These are phyloP conservation scores for Solanum okadae DNA, from an alignment of 257 asterid genomes.

Conservation along the genomic window DNA sequence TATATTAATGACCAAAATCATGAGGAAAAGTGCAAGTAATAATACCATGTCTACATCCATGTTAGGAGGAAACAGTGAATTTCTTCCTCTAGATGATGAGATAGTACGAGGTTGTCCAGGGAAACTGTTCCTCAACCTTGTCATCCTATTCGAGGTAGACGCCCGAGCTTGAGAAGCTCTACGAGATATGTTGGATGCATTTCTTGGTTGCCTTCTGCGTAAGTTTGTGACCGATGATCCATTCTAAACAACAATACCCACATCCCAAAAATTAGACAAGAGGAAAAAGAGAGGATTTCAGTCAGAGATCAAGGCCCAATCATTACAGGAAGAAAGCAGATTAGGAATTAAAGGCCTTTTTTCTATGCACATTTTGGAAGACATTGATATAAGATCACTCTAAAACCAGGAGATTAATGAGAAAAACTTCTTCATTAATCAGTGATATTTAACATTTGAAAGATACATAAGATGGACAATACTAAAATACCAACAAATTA, in stretches of 20 bases:
- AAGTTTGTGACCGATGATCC: conserved; percentile 19
- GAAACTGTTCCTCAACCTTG: conserved; percentile 63
- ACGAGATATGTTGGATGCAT: conserved; percentile 28
- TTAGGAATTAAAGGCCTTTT: not conserved
- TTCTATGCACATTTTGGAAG: not conserved
- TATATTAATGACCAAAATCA: not conserved
- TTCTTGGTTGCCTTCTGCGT: conserved; percentile 36
- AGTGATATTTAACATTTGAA: not conserved
- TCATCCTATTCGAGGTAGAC: conserved; percentile 37
- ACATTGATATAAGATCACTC: not conserved
- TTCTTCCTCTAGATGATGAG: conserved; percentile 12
- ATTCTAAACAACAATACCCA: conserved; percentile 33
- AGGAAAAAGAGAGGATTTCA: not conserved
- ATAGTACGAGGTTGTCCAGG: conserved; percentile 60
- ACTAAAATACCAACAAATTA: not conserved
- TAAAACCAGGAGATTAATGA: not conserved
- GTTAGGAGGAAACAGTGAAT: conserved; percentile 54
- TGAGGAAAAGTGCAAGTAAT: not conserved
- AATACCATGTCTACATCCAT: conserved; percentile 83
- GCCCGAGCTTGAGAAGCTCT: conserved; percentile 39
- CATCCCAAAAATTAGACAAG: not conserved
- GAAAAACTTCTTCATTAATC: not conserved
- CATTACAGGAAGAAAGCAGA: not conserved
- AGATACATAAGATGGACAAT: not conserved
- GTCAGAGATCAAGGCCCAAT: not conserved